These are phyloP conservation scores for Diplodia seriata DNA, from an alignment of 2,329 filamentous ascomycete species.

Conservation along the genomic window DNA sequence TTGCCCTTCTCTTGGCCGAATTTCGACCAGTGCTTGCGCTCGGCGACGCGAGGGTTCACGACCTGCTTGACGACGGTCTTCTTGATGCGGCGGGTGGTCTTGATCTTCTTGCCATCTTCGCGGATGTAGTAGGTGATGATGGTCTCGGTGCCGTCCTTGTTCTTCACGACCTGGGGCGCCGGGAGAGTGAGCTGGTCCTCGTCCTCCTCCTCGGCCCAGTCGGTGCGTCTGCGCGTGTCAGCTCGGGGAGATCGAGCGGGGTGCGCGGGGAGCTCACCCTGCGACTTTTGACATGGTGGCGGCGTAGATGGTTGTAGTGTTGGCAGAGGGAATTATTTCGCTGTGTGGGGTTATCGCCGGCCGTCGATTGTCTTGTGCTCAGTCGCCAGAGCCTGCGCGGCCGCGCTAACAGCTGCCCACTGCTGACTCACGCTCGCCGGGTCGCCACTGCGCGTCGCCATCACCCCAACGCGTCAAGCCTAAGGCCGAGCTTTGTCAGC, in stretches of 20 bases:
- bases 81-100: slow-evolving; percentile 94
- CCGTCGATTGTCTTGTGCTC: slow-evolving; percentile 13
- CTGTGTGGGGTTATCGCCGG: slow-evolving; percentile 30
- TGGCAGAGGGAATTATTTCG: slow-evolving; percentile 27
- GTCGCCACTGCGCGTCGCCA: slow-evolving; percentile 2
- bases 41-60: slow-evolving; percentile 95
- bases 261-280: slow-evolving; percentile 40
- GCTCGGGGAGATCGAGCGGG: not conserved
- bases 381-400: slow-evolving; percentile 13
- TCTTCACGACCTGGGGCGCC: slow-evolving; percentile 84
- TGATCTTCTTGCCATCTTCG: slow-evolving; percentile 93
- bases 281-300: slow-evolving; percentile 47
- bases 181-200: slow-evolving; percentile 87
- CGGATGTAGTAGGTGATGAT: slow-evolving; percentile 89
- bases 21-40: slow-evolving; percentile 91
- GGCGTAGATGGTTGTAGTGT: slow-evolving; percentile 17
- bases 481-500: slow-evolving; percentile 25
- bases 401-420: not conserved
- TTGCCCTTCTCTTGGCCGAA: slow-evolving; percentile 92
- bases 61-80: slow-evolving; percentile 89
- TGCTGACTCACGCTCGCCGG: slow-evolving; percentile 26
- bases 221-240: slow-evolving; percentile 60
- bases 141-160: slow-evolving; percentile 99
- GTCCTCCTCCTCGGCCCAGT: slow-evolving; percentile 93
- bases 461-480: no score